Conservation (phyloP, 1,284 basidiomycete genomes). For the Hortiboletus rubellus region DNA sequence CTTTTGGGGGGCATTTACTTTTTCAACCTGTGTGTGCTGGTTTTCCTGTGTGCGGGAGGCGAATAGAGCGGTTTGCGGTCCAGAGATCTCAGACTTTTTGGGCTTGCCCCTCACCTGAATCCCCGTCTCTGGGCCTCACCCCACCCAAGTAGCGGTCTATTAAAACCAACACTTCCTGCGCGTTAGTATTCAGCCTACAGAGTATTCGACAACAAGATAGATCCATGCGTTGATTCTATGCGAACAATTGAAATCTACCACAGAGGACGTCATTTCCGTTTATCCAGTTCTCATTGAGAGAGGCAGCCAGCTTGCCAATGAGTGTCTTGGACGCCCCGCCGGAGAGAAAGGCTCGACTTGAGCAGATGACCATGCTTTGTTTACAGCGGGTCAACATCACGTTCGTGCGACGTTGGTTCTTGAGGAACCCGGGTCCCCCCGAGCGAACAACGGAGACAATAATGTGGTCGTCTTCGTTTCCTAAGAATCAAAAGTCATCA, state of each 20-base stretch:
- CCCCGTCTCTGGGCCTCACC: neutral
- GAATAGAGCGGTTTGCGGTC: too few relatives aligned
- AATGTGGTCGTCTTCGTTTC: constrained; percentile 49
- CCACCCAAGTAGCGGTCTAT: neutral
- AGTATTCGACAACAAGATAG: neutral
- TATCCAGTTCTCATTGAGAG: constrained; percentile 44
- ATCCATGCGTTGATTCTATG: neutral
- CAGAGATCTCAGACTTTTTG: too few relatives aligned
- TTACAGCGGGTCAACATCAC: constrained; percentile 70
- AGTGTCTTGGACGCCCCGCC: constrained; percentile 42
- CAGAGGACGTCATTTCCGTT: constrained; percentile 11
- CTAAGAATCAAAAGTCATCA: constrained; percentile 23
- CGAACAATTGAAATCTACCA: neutral
- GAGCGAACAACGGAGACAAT: constrained; percentile 62
- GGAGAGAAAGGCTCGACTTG: constrained; percentile 47
- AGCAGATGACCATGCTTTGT: constrained; percentile 53
- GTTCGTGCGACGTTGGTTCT: constrained; percentile 53
- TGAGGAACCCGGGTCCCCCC: constrained; percentile 47
- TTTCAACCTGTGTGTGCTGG: too few relatives aligned
- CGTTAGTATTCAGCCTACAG: neutral
- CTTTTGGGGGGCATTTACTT: neutral
- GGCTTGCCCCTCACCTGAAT: neutral
- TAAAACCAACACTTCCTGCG: neutral
- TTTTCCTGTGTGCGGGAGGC: too few relatives aligned
- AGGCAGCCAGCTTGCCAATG: constrained; percentile 47